Evolutionary conservation across 2,329 filamentous ascomycete species (phyloP), one percentile per base, ranked within the genome.

Genomic region (Xylaria sp.): DNA sequence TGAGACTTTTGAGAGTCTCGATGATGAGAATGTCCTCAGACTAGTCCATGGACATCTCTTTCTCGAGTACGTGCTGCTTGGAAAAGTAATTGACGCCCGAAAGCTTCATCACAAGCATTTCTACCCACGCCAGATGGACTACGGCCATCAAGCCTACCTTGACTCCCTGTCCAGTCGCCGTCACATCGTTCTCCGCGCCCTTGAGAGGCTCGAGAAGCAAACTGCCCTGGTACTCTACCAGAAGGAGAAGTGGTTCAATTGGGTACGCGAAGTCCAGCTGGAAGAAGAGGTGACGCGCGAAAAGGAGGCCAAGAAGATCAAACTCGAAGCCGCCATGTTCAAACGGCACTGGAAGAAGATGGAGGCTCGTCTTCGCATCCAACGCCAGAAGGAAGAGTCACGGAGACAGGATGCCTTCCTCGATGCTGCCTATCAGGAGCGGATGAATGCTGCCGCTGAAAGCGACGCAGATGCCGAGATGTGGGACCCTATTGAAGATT

Each of bases 401-500:
- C 73, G 72, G 63, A 72, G 73, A 19, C 72, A 80, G 68, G 76
- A 80, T 50, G 70, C 72, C 5, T 79, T 74, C 58, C 70, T 81
- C 4, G 72, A 80, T 39, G 66, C 74, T 49, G 72, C 71, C 1
- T 79, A 76, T 64, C 70, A 71, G 53, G 75, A 80, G 60, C 71
- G 76, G 1, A 65, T 76, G 52, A 70, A 67, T 19, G 68, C 73
- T n/a, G 52, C 62, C 4, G 59, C 63, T 16, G 71, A 73, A 52
- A 71, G 68, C 23, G 72, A 73, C 34, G 68, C 70, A 19, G 69
- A 73, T 35, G 72, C 73, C 23, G 74, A 73, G 59, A 70, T 74
- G 44, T 81, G 78, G 78, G 78, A 81, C 69, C 78, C 77, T 5
- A 78, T 80, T 54, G 76, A 79, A 42, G 76, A 80, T 64, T 71